These are phyloP conservation scores for Trichophyton verrucosum DNA, from an alignment of 2,329 filamentous ascomycete genomes.

Conservation along the genomic window DNA sequence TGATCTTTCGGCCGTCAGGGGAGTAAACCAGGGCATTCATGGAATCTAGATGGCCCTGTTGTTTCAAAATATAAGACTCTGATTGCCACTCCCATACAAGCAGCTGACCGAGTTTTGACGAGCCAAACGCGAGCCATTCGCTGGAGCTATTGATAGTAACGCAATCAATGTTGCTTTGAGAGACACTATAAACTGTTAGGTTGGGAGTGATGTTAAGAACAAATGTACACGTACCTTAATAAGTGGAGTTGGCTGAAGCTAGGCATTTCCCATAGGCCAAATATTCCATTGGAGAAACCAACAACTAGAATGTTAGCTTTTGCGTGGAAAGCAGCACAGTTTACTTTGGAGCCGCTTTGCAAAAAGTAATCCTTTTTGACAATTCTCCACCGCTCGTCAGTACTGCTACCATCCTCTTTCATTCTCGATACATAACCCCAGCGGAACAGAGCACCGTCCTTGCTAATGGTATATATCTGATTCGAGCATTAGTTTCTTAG, in stretches of 20 bases:
- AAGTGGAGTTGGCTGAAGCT: conserved; percentile 94
- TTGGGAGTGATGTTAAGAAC: conserved; percentile 4
- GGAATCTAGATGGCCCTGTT: conserved; percentile 92
- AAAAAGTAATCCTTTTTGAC: conserved; percentile 87
- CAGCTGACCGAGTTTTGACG: conserved; percentile 88
- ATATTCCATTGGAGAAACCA: conserved; percentile 88
- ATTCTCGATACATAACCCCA: conserved; percentile 69
- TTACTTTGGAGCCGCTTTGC: conserved; percentile 75
- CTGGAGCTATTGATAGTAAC: conserved; percentile 89
- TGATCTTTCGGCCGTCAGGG: conserved; percentile 80
- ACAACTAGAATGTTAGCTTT: conserved; percentile 85
- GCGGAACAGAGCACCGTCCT: conserved; percentile 89
- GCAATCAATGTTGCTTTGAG: conserved; percentile 90
- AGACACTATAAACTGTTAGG: conserved; percentile 54
- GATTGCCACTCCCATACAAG: conserved; percentile 99
- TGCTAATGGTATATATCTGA: conserved; percentile 82
- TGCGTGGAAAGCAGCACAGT: conserved; percentile 81
- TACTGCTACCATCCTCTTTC: conserved; percentile 48
- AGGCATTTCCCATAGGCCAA: conserved; percentile 89
- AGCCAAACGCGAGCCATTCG: conserved; percentile 95
- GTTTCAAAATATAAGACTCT: conserved; percentile 95
- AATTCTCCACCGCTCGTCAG: conserved; percentile 77
- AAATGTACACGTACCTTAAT: conserved; percentile 34
- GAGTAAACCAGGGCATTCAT: conserved; percentile 92
- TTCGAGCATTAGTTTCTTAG: background rate